Evolutionary conservation across 257 asterid genomes (phyloP).

Genomic region (Penstemon barbatus): DNA sequence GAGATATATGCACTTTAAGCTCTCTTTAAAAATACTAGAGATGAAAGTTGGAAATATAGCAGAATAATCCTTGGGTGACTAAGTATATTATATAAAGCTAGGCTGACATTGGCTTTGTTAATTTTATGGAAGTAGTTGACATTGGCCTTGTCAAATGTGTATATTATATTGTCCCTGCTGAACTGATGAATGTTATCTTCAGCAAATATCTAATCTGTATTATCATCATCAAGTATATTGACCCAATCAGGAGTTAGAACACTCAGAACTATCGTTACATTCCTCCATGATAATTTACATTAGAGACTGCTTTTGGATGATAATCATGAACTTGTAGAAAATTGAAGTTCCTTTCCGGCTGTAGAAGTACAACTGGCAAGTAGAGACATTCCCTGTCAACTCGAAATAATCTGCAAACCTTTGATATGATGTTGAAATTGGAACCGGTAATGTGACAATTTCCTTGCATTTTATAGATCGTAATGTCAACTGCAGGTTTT

Average conservation of each 20-base stretch:
- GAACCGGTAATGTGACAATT: slow-evolving; percentile 24
- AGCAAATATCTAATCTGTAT: neutral
- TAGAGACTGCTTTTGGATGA: slow-evolving; percentile 8
- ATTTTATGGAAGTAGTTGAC: slow-evolving; percentile 2
- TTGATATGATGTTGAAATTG: slow-evolving; percentile 18
- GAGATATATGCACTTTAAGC: neutral
- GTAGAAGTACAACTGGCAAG: slow-evolving; percentile 37
- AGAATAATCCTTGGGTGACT: slow-evolving; percentile 4
- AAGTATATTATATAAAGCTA: neutral
- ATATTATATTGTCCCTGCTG: slow-evolving; percentile 5
- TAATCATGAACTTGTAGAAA: neutral
- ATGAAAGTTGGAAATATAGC: slow-evolving; percentile 8
- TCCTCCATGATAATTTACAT: neutral
- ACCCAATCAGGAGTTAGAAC: slow-evolving; percentile 25
- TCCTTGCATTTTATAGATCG: slow-evolving; percentile 1
- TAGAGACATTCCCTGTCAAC: slow-evolving; percentile 33
- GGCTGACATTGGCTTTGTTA: too few relatives aligned
- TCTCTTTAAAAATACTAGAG: neutral
- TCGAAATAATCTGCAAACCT: slow-evolving; percentile 17
- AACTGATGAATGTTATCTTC: slow-evolving; percentile 13
- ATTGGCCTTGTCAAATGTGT: slow-evolving; percentile 27
- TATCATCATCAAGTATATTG: slow-evolving; percentile 13
- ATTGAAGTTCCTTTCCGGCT: slow-evolving; percentile 32
- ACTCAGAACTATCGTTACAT: too few relatives aligned
- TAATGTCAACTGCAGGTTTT: too few relatives aligned